Evolutionary conservation across 2,329 filamentous ascomycete species (phyloP), one percentile per base, ranked within the genome.

Genomic region (Penicillium sp.): DNA sequence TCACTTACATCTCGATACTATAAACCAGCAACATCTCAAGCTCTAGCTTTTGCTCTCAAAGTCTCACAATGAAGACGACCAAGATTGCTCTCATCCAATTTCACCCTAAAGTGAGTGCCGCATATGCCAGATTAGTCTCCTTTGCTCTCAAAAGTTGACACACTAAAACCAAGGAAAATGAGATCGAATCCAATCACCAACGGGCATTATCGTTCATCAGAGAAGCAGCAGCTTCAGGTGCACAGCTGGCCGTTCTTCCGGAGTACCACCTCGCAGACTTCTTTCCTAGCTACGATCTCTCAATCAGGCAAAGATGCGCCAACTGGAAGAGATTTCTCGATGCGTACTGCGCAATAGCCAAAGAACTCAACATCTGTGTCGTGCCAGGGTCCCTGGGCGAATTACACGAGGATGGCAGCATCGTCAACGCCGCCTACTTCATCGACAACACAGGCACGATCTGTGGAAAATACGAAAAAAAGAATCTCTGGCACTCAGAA

Each of bases 241-340:
- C 73, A 38, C 67, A 82, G 38, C 70, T 88, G 3, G 85, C 81
- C n/a, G 79, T 87, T 4, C 54, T 83, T 0, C 81, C 78, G 1
- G 81, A 83, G 62, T 83, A 82, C 59, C 80, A 82, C 54, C 69
- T 83, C 4, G 77, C 79, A 6, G 78, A 75, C 55, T 83, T 79
- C 79, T 56, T 75, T 1, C 76, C 77, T 0, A 67, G 46, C 6
- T 26, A 76, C 38, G 76, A 80, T 16, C 70, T 74, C 0, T 65
- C 66, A 3, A 82, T 81, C 62, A 67, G 75, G 26, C 60, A 65
- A 2, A 63, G 76, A 0, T 80, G 78, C 57, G 68, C 71, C 9
- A 70, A 78, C 23, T 81, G 78, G 72, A 70, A 78, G 49, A 70
- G 57, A 0, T 83, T 82, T 60, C 69, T 82, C 1, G 61, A 73